These are phyloP conservation scores for Citrullus colocynthis DNA, from an alignment of 306 rosid genomes.

Conservation along the genomic window DNA sequence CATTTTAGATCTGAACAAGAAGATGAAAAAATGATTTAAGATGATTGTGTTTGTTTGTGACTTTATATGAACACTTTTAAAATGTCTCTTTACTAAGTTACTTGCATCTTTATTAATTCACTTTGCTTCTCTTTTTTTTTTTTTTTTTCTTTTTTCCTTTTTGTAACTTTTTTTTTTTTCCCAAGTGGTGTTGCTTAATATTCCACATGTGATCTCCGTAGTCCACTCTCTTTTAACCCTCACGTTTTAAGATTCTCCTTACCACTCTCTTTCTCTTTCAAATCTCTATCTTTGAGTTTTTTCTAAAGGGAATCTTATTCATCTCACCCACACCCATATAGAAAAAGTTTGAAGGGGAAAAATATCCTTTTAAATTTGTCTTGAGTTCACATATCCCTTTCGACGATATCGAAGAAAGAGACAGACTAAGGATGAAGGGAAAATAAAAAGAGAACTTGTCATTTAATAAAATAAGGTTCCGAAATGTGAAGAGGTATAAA, in stretches of 20 bases:
- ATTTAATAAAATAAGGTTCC: constrained; percentile 2
- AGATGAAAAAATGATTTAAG: background rate
- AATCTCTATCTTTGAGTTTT: background rate
- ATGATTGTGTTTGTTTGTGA: background rate
- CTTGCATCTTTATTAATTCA: background rate
- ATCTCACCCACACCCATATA: constrained; percentile 2
- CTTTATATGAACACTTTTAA: background rate
- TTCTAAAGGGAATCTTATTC: constrained; percentile 2
- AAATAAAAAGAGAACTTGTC: background rate
- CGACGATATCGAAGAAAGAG: background rate
- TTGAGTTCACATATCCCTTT: background rate
- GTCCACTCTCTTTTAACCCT: background rate
- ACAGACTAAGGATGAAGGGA: background rate
- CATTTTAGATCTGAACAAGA: background rate
- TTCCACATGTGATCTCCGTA: constrained; percentile 9
- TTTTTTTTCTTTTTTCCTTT: background rate
- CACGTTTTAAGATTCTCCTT: background rate
- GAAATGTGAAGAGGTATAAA: background rate
- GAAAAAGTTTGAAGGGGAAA: background rate
- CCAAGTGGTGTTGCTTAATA: constrained; percentile 1
- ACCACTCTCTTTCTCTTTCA: background rate
- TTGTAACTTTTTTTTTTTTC: background rate
- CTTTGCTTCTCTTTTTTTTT: background rate
- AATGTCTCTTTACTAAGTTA: background rate
- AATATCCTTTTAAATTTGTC: background rate